Evolutionary conservation across 352 stramenopile genomes (phyloP).

Genomic region (Saprolegnia diclina): DNA sequence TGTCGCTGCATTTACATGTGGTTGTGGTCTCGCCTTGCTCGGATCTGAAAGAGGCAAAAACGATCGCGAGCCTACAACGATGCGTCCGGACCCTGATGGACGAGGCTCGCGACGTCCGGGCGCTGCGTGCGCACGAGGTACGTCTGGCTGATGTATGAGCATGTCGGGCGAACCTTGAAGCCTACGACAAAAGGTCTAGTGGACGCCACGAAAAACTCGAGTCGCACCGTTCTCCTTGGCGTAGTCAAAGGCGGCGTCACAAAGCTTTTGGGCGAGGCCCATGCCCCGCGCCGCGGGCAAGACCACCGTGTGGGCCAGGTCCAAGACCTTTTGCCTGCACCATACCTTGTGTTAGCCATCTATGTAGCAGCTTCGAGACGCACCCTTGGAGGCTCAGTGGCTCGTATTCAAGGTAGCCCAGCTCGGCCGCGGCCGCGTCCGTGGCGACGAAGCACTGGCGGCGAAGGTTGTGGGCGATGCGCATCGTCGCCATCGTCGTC

Average conservation of each 20-base stretch:
- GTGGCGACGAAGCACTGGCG: not conserved
- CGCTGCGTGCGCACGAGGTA: constrained; percentile 10
- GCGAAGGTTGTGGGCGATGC: not conserved
- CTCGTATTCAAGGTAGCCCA: not conserved
- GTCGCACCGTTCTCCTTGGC: constrained; percentile 11
- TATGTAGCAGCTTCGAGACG: not conserved
- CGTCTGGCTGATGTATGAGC: constrained; percentile 22
- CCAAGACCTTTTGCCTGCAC: constrained; percentile 1
- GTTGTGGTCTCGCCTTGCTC: no score
- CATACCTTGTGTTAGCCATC: not conserved
- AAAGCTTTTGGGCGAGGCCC: constrained; percentile 16
- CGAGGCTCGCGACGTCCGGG: constrained; percentile 1
- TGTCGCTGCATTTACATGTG: no score
- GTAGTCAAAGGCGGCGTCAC: constrained; percentile 17
- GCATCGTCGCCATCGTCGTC: not conserved
- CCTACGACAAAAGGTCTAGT: not conserved
- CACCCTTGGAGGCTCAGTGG: not conserved
- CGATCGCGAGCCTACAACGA: no score
- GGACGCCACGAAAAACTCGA: not conserved
- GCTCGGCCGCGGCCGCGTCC: not conserved
- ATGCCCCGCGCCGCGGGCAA: constrained; percentile 1
- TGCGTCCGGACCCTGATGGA: not conserved
- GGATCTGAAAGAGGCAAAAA: no score
- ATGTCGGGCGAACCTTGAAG: constrained; percentile 18
- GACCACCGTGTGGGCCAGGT: constrained; percentile 19